Evolutionary conservation across 169 alveolate species (phyloP), one percentile per base, ranked within the genome.

Genomic region (Babesia bovis): DNA sequence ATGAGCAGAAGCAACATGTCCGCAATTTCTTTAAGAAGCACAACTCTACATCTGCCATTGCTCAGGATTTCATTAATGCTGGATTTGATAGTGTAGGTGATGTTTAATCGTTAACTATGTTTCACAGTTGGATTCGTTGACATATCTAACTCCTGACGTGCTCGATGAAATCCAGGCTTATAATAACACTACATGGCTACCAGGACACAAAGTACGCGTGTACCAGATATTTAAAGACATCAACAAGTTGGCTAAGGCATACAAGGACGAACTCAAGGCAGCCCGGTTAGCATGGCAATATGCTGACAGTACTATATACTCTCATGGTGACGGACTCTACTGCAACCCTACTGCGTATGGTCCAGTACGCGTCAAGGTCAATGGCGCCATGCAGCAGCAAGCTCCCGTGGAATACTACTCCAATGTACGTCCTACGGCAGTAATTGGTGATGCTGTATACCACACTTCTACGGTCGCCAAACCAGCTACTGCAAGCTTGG

Each of bases 201-300:
- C 96, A 0, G 96, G 96, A 7, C 96, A 93, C 89, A 91, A 91
- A 75, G 95, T 93, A 41, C 61, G 91, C 70, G 84, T 89, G 30
- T 76, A 83, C 45, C 88, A 81, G 71, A 81, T 81, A 23, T 81
- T 81, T 57, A 38, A 51, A 50, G 71, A 81, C 32, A 81, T 81
- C 52, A 41, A 41, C 45, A 40, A 65, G 45, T 5, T 81, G 45
- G 88, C 71, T 12, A 66, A 71, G 73, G 88, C 73, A 25, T 81
- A 67, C 66, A 72, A 66, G 73, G 84, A 81, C 44, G 57, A 40
- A 7, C 13, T 63, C 10, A 78, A 59, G 69, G 55, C 75, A 23
- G 4, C 21, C 6, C 45, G 59, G 28, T 30, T 32, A 30, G 50
- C 41, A 4, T 38, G 38, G 45, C 52, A 44, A 23, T 19, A 49